phyloP scores from a whole-genome alignment of 371 early-diverging fungal genomes.

The Gilbertella persicaria region DNA sequence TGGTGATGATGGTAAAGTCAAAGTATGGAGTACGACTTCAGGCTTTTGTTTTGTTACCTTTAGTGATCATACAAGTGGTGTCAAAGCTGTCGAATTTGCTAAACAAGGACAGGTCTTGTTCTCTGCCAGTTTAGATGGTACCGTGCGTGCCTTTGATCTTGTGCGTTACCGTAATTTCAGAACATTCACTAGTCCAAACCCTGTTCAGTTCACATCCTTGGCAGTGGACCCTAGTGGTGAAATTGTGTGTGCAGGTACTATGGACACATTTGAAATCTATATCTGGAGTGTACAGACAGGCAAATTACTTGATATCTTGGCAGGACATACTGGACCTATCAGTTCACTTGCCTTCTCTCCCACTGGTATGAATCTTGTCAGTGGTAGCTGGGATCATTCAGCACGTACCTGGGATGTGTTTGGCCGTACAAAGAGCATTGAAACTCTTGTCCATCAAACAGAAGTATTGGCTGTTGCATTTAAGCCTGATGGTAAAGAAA shows the following conservation, averaged over 20 bases:
- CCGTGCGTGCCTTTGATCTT: constrained; percentile 96
- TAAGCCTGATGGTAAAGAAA: constrained; percentile 88
- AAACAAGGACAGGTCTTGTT: constrained; percentile 91
- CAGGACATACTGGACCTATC: constrained; percentile 95
- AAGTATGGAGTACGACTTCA: constrained; percentile 94
- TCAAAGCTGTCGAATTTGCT: constrained; percentile 88
- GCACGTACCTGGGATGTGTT: constrained; percentile 95
- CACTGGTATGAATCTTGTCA: constrained; percentile 70
- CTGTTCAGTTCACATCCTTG: constrained; percentile 91
- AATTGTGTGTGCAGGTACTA: constrained; percentile 93
- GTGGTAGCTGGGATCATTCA: constrained; percentile 95
- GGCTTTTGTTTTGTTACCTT: constrained; percentile 99
- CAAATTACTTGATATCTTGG: constrained; percentile 89
- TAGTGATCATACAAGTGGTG: constrained; percentile 85
- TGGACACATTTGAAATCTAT: constrained; percentile 94
- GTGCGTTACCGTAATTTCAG: constrained; percentile 97
- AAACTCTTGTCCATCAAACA: constrained; percentile 76
- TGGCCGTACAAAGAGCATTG: constrained; percentile 79
- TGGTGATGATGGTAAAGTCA: constrained; percentile 96
- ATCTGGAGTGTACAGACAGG: constrained; percentile 99
- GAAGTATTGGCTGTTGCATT: constrained; percentile 92
- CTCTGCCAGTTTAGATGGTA: constrained; percentile 95
- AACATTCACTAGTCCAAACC: constrained; percentile 95
- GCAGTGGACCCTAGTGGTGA: constrained; percentile 97
- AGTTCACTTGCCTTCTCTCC: constrained; percentile 86